These are phyloP conservation scores for Phytophthora ramorum DNA, from an alignment of 352 stramenopile species.

Conservation along the genomic window DNA sequence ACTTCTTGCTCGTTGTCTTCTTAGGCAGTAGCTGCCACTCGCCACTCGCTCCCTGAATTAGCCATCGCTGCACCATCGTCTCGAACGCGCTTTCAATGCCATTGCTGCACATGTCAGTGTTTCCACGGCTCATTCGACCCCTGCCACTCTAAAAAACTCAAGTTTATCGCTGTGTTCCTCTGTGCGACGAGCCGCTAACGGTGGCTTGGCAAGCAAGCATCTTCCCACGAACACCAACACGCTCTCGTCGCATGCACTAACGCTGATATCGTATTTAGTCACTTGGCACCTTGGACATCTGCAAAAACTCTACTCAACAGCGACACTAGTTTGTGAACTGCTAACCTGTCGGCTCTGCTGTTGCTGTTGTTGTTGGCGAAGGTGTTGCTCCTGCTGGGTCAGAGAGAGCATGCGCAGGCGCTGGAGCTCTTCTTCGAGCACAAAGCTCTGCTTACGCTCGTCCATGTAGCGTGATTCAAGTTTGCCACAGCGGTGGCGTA, in stretches of 20 bases:
- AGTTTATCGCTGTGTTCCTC: neutral
- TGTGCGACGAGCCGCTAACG: slow-evolving; percentile 13
- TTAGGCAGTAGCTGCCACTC: slow-evolving; percentile 14
- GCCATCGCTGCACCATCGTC: slow-evolving; percentile 21
- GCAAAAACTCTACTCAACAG: slow-evolving; percentile 27
- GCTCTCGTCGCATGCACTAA: neutral
- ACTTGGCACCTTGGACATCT: slow-evolving; percentile 14
- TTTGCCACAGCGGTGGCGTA: slow-evolving; percentile 64
- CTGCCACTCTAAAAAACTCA: neutral
- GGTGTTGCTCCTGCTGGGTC: slow-evolving; percentile 49
- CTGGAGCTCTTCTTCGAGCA: slow-evolving; percentile 72
- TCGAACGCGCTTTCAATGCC: slow-evolving; percentile 19
- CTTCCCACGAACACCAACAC: neutral
- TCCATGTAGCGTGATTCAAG: slow-evolving; percentile 77
- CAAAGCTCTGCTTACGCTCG: slow-evolving; percentile 65
- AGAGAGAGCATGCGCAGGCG: slow-evolving; percentile 60
- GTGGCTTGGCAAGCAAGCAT: slow-evolving; percentile 1
- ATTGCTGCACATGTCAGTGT: neutral
- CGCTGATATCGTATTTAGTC: slow-evolving; percentile 22
- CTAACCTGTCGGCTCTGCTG: slow-evolving; percentile 19
- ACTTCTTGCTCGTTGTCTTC: slow-evolving; percentile 2
- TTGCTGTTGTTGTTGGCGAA: slow-evolving; percentile 32
- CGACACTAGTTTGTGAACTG: slow-evolving; percentile 11
- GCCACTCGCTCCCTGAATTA: slow-evolving; percentile 11
- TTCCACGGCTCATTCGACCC: neutral